Conservation (phyloP, 805 yeast genomes). For the Candida silvicultrix region DNA sequence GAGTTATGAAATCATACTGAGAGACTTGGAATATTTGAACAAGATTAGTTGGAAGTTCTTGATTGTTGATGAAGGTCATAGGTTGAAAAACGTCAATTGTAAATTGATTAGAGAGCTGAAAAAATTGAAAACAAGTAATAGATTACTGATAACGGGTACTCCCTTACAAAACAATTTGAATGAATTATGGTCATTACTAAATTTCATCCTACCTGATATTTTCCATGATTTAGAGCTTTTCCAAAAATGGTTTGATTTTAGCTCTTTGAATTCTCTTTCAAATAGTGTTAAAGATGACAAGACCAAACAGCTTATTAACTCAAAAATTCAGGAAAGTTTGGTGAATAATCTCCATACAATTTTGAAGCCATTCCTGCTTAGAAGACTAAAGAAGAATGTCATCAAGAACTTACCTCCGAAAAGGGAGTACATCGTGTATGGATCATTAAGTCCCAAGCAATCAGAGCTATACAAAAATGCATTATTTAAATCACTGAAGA, state of each 20-base stretch:
- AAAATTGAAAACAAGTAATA: conserved; percentile 55
- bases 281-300: conserved; percentile 26
- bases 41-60: conserved; percentile 68
- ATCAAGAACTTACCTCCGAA: conserved; percentile 73
- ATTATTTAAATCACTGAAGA: conserved; percentile 36
- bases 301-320: conserved; percentile 47
- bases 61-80: conserved; percentile 94
- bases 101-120: conserved; percentile 67
- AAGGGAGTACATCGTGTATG: conserved; percentile 79
- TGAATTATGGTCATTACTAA: conserved; percentile 88
- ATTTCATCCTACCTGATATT: conserved; percentile 88
- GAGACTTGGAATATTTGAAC: conserved; percentile 54
- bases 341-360: conserved; percentile 80
- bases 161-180: conserved; percentile 88
- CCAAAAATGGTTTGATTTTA: conserved; percentile 91
- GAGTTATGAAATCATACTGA: conserved; percentile 73
- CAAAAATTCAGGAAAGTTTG: conserved; percentile 52
- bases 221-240: conserved; percentile 86
- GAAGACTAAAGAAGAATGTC: conserved; percentile 77
- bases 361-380: conserved; percentile 76
- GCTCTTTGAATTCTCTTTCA: conserved; percentile 41
- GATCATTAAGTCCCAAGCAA: conserved; percentile 61
- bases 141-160: conserved; percentile 88
- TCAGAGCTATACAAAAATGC: conserved; percentile 52
- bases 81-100: conserved; percentile 82